Conservation (phyloP, 805 yeast species). For the Yarrowia sp. region DNA sequence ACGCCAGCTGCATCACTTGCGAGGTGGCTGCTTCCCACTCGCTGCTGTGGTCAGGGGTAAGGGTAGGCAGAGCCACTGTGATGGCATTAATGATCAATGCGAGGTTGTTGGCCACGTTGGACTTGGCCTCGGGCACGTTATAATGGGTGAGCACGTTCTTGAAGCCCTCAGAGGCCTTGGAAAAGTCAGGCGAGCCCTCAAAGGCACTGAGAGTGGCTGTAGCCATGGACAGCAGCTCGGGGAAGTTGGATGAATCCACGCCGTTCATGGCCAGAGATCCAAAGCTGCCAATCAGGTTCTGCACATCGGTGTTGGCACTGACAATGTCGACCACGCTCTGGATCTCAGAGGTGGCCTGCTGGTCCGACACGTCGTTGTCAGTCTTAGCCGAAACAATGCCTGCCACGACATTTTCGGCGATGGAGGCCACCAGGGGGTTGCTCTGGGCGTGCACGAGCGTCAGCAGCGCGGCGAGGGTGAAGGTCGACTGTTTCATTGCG, state of each 20-base stretch:
- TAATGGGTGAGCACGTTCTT: conserved; percentile 28
- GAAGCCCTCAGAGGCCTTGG: conserved; percentile 35
- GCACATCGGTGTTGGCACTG: conserved; percentile 27
- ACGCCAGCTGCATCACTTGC: conserved; percentile 23
- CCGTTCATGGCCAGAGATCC: conserved; percentile 31
- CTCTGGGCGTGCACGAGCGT: conserved; percentile 8
- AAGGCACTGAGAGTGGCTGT: conserved; percentile 32
- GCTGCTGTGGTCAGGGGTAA: conserved; percentile 15
- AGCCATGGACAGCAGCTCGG: conserved; percentile 31
- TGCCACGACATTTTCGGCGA: conserved; percentile 24
- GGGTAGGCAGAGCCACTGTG: conserved; percentile 32
- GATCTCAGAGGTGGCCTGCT: conserved; percentile 39
- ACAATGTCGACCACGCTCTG: conserved; percentile 37
- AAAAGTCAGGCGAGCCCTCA: conserved; percentile 35
- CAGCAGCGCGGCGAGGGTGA: conserved; percentile 10
- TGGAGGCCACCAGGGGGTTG: conserved; percentile 25
- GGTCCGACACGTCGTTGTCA: conserved; percentile 36
- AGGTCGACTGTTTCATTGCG: conserved; percentile 6
- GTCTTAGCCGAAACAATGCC: conserved; percentile 35
- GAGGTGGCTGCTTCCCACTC: conserved; percentile 33
- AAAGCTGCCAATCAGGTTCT: conserved; percentile 24
- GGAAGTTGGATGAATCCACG: conserved; percentile 30
- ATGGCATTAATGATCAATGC: conserved; percentile 23
- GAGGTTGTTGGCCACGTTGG: conserved; percentile 27
- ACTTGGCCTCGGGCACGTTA: conserved; percentile 27